Evolutionary conservation across 345 rosid species (phyloP).

Genomic region (Garcia nutans): DNA sequence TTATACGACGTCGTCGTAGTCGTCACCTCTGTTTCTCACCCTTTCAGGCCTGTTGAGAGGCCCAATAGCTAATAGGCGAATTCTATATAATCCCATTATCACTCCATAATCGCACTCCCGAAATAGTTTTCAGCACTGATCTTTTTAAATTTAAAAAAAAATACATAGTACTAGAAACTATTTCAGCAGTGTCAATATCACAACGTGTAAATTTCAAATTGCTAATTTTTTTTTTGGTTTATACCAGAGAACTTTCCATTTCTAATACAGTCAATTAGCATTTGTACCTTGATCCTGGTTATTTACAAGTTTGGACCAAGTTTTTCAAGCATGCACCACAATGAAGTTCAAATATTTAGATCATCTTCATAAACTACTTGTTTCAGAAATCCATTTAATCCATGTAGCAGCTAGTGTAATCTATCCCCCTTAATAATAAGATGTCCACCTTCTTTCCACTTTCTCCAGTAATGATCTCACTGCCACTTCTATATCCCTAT

Average conservation of each 20-base stretch:
- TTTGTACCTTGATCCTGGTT: not conserved
- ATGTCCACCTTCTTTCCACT: constrained; percentile 30
- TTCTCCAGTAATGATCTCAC: constrained; percentile 15
- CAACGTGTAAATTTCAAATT: too few relatives aligned
- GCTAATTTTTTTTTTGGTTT: not conserved
- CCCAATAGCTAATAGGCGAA: too few relatives aligned
- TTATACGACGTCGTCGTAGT: not conserved
- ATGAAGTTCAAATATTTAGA: not conserved
- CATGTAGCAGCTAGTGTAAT: not conserved
- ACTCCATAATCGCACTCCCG: too few relatives aligned
- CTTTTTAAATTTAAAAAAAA: too few relatives aligned
- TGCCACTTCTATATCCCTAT: constrained; percentile 14
- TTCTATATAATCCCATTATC: too few relatives aligned
- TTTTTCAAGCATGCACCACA: not conserved
- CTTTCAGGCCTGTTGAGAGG: too few relatives aligned
- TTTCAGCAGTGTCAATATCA: too few relatives aligned
- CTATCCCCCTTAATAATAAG: not conserved
- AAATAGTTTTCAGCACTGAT: too few relatives aligned
- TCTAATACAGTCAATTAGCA: not conserved
- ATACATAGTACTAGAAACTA: too few relatives aligned
- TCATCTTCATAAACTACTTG: not conserved
- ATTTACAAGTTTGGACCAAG: not conserved
- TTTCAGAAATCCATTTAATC: not conserved
- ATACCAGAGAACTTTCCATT: not conserved
- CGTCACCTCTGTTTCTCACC: not conserved